A percentile compares a stretch with the other conserved stretches of the same genome.
Evolutionary conservation across 2,329 filamentous ascomycete genomes (phyloP).

Genomic region (Alternaria ethzedia): DNA sequence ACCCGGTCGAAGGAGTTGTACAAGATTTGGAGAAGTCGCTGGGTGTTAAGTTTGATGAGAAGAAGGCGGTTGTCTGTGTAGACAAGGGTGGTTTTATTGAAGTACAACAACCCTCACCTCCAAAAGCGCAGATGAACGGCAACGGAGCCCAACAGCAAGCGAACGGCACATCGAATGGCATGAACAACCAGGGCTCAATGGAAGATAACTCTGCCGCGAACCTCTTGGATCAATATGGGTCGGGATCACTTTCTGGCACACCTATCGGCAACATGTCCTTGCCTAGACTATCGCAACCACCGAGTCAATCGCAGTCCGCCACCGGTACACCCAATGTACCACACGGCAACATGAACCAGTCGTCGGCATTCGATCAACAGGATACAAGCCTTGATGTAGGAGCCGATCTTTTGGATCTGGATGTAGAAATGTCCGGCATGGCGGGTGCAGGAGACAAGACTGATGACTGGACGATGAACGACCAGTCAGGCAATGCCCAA

Average conservation of each 20-base stretch:
- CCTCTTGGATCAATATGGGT: constrained; percentile 73
- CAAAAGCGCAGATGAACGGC: constrained; percentile 39
- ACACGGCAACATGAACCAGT: constrained; percentile 25
- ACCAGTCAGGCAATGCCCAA: constrained; percentile 28
- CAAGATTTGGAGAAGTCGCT: constrained; percentile 74
- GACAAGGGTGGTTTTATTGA: constrained; percentile 76
- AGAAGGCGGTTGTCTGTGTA: constrained; percentile 71
- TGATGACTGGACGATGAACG: constrained; percentile 47
- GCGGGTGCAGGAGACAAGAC: constrained; percentile 46
- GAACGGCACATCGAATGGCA: constrained; percentile 44
- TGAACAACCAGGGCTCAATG: constrained; percentile 36
- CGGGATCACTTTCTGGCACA: constrained; percentile 65
- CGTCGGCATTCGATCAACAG: constrained; percentile 34
- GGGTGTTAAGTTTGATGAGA: constrained; percentile 69
- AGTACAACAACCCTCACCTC: constrained; percentile 54
- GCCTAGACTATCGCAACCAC: constrained; percentile 60
- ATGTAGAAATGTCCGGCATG: constrained; percentile 66
- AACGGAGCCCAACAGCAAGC: constrained; percentile 33
- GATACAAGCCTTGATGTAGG: constrained; percentile 34
- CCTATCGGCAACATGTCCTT: constrained; percentile 67
- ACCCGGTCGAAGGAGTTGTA: constrained; percentile 74
- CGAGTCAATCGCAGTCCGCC: constrained; percentile 64
- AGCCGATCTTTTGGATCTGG: constrained; percentile 49
- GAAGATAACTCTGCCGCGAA: constrained; percentile 60
- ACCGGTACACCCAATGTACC: constrained; percentile 61